Percentiles rank a stretch among this genome's conserved stretches.
phyloP scores from a whole-genome alignment of 768 basidiomycete species.

The Lactifluus piperatus region DNA sequence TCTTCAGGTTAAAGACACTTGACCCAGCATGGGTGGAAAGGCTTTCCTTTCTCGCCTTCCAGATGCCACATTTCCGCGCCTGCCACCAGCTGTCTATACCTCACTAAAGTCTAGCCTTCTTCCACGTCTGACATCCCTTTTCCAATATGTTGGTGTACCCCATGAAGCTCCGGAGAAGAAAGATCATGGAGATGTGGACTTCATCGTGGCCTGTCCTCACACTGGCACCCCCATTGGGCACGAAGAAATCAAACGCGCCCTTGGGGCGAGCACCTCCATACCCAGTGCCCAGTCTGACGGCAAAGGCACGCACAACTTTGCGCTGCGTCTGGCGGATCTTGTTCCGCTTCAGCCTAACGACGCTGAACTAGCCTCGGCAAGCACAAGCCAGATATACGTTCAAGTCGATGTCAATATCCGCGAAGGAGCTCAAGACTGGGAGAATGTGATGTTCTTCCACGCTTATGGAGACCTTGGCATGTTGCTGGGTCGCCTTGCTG shows the following conservation, averaged over 20 bases:
- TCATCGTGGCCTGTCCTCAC: slow-evolving; percentile 46
- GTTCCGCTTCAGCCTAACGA: slow-evolving; percentile 32
- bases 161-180: slow-evolving; percentile 55
- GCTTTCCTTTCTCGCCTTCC: slow-evolving; percentile 46
- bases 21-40: slow-evolving; percentile 53
- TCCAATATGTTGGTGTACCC: slow-evolving; percentile 44
- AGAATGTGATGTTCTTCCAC: slow-evolving; percentile 45
- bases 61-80: slow-evolving; percentile 46
- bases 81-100: slow-evolving; percentile 47
- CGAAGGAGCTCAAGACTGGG: slow-evolving; percentile 38
- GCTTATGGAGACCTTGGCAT: slow-evolving; percentile 68
- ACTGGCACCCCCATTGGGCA: slow-evolving; percentile 7
- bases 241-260: slow-evolving; percentile 26
- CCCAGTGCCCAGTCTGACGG: slow-evolving; percentile 40
- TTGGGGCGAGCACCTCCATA: slow-evolving; percentile 34
- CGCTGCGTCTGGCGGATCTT: slow-evolving; percentile 33
- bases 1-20: not conserved
- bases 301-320: slow-evolving; percentile 56
- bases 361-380: slow-evolving; percentile 5
- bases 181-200: slow-evolving; percentile 64
- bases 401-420: slow-evolving; percentile 65
- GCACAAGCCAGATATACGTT: slow-evolving; percentile 24
- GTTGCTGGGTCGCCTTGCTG: slow-evolving; percentile 51
- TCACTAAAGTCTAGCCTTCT: slow-evolving; percentile 40
- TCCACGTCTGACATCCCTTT: slow-evolving; percentile 38